Percentiles rank a stretch among this genome's conserved stretches.
phyloP scores from a whole-genome alignment of 805 yeast species.

The Yamadazyma scolyti region DNA sequence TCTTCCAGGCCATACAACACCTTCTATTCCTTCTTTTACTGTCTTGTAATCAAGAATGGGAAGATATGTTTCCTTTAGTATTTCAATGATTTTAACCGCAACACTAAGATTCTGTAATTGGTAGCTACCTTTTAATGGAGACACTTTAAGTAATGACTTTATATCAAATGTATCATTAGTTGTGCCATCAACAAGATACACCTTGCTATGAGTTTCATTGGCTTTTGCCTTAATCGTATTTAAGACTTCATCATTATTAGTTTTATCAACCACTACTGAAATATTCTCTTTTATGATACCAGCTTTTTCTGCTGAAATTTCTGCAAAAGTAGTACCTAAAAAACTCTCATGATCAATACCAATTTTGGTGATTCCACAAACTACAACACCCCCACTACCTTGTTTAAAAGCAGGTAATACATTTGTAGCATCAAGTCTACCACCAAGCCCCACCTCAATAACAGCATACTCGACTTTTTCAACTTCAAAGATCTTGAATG shows the following conservation, averaged over 20 bases:
- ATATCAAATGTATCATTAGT: conserved; percentile 1
- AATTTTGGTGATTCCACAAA: conserved; percentile 77
- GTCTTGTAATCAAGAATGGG: conserved; percentile 25
- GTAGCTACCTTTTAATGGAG: conserved; percentile 70
- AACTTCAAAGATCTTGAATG: conserved; percentile 67
- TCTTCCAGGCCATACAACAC: conserved; percentile 84
- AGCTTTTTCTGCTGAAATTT: conserved; percentile 78
- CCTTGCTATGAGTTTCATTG: conserved; percentile 17
- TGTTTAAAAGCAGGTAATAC: conserved; percentile 37
- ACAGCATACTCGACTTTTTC: conserved; percentile 68
- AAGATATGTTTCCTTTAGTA: conserved; percentile 17
- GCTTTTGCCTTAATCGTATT: conserved; percentile 42
- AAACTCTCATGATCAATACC: conserved; percentile 82
- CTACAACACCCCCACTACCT: conserved; percentile 39
- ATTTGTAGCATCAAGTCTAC: conserved; percentile 85
- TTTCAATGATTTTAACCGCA: conserved; percentile 56
- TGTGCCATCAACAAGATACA: conserved; percentile 20
- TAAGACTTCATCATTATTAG: conserved; percentile 53
- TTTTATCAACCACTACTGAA: conserved; percentile 69
- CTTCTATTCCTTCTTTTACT: conserved; percentile 49
- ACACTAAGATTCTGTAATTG: conserved; percentile 69
- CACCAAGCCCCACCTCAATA: conserved; percentile 95
- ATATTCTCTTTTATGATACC: conserved; percentile 70
- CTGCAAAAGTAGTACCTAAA: conserved; percentile 60
- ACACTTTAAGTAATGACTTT: conserved; percentile 11